Evolutionary conservation across 495 filamentous ascomycete species (phyloP), one percentile per base, ranked within the genome.

Genomic region (Aspergillus panamensis): DNA sequence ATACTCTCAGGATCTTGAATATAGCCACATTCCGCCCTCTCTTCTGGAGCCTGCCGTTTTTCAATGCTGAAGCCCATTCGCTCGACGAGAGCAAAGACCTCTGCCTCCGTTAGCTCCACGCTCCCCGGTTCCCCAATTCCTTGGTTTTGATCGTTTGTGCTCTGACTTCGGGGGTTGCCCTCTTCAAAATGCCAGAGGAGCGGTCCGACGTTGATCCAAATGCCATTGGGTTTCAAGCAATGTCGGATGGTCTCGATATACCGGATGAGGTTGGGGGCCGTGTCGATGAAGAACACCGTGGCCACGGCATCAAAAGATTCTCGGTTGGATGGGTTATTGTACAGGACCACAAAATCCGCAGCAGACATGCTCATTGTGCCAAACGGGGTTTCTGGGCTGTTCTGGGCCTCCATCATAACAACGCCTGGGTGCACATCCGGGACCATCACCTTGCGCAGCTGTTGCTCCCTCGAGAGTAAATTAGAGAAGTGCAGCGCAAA

Each of bases 201-300:
- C 9, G 94, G 94, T 0, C 94, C 94, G 19, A 94, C 72, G 70
- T 97, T 98, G 60, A 92, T 85, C 80, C 94, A 91, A 8, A 95
- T 54, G 3, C 94, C 94, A 19, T 87, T 86, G 0, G 84, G 77
- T 62, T 85, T 87, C 35, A 98, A 75, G 62, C 91, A 93, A 64
- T 89, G 81, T 29, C 76, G 74, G 52, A 97, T 87, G 14, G 88
- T 84, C 70, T 95, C 86, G 16, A 97, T 82, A 64, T 97, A 97
- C 9, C 85, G 81, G 53, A 97, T 87, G 25, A 97, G 65, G 67
- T 97, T 96, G 16, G 92, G 91, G 25, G 94, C 94, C 4, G 94
- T 98, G 69, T 98, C 95, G 31, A 98, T 87, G 76, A 97, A 98
- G 69, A 97, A 98, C 4, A 96, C 88, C 4, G 88, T 89, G 1